A percentile compares a stretch with the other conserved stretches of the same genome.
Conservation (phyloP, 2,329 filamentous ascomycete genomes). For the Domatiomyces globalis region DNA sequence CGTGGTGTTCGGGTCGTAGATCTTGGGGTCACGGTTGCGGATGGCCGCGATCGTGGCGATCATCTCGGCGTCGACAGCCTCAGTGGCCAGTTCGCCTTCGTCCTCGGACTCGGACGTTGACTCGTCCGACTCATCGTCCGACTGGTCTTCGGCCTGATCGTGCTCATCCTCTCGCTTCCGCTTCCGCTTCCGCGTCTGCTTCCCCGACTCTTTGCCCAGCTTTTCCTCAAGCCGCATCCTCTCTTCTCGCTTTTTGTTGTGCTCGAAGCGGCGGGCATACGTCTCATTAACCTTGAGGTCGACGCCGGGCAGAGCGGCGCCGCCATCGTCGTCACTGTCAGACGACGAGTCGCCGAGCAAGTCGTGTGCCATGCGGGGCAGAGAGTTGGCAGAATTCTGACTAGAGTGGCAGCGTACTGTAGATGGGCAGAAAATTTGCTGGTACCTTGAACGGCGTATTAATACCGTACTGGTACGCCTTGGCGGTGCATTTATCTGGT, state of each 20-base stretch:
- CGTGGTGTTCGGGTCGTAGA: slow-evolving; percentile 66
- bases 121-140: slow-evolving; percentile 41
- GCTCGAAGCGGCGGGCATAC: slow-evolving; percentile 76
- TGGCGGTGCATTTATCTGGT: too few relatives aligned
- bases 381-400: not conserved
- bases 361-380: slow-evolving; percentile 12
- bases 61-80: slow-evolving; percentile 74
- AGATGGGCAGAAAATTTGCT: not conserved
- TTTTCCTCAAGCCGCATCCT: slow-evolving; percentile 73
- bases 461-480: too few relatives aligned
- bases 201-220: slow-evolving; percentile 67
- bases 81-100: slow-evolving; percentile 71
- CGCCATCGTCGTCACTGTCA: slow-evolving; percentile 28
- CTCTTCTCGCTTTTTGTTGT: slow-evolving; percentile 96
- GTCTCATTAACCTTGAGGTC: slow-evolving; percentile 76
- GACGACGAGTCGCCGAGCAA: slow-evolving; percentile 24
- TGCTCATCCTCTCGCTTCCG: slow-evolving; percentile 3
- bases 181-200: slow-evolving; percentile 28
- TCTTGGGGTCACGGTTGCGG: slow-evolving; percentile 73
- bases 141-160: slow-evolving; percentile 15
- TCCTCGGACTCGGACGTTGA: slow-evolving; percentile 57
- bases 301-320: slow-evolving; percentile 23
- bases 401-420: not conserved
- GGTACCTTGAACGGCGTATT: too few relatives aligned
- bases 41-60: slow-evolving; percentile 77